A percentile compares a stretch with the other conserved stretches of the same genome.
Conservation (phyloP, 2,329 filamentous ascomycete species). For the Neopestalotiopsis clavispora region DNA sequence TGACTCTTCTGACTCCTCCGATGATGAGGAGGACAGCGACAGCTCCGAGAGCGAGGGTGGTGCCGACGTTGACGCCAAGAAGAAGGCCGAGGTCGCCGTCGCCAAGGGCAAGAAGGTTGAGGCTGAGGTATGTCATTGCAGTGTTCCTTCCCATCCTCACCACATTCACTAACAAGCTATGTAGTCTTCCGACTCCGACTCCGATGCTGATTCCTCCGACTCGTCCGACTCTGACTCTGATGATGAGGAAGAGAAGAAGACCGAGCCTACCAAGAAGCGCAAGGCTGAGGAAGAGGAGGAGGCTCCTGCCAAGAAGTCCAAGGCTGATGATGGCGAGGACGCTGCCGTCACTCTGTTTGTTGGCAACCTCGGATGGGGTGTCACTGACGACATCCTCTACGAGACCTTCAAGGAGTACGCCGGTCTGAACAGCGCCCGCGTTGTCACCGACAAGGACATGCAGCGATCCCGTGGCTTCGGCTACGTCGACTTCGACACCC, state of each 20-base stretch:
- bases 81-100: constrained; percentile 21
- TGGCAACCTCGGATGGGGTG: constrained; percentile 88
- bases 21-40: constrained; percentile 33
- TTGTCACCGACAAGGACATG: constrained; percentile 81
- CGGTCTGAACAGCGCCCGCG: constrained; percentile 73
- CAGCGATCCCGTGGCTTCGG: constrained; percentile 91
- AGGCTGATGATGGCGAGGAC: constrained; percentile 58
- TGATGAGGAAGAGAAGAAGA: constrained; percentile 45
- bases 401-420: constrained; percentile 83
- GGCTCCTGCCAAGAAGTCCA: constrained; percentile 68
- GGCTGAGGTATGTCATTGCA: constrained; percentile 17
- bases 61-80: constrained; percentile 28
- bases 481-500: constrained; percentile 83
- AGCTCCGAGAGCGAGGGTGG: constrained; percentile 34
- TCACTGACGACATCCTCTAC: constrained; percentile 82
- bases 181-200: constrained; percentile 28
- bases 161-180: not conserved
- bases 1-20: constrained; percentile 40
- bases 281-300: constrained; percentile 61
- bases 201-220: constrained; percentile 38
- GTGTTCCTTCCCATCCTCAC: not conserved
- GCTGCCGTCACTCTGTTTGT: constrained; percentile 77
- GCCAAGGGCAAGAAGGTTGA: constrained; percentile 28
- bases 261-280: constrained; percentile 64
- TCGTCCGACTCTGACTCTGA: constrained; percentile 35